phyloP scores from a whole-genome alignment of 2,329 filamentous ascomycete species.

The Claviceps maximensis region DNA sequence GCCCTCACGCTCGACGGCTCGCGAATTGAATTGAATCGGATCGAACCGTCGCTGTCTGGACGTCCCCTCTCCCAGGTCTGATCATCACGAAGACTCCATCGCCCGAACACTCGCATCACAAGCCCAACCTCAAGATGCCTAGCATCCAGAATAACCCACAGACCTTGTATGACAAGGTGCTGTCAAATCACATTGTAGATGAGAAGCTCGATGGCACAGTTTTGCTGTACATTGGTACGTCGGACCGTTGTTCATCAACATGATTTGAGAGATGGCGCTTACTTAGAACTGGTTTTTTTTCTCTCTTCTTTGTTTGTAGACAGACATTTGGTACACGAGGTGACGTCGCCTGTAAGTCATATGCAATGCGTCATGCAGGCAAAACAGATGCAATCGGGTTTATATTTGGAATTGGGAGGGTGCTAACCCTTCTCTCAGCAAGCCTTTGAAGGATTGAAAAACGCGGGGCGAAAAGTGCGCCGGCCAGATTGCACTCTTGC shows the following conservation, averaged over 20 bases:
- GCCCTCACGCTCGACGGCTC: background rate
- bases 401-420: background rate
- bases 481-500: conserved; percentile 93
- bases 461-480: conserved; percentile 76
- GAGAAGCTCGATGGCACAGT: conserved; percentile 89
- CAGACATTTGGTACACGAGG: conserved; percentile 93
- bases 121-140: conserved; percentile 44
- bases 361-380: background rate
- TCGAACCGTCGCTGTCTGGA: background rate
- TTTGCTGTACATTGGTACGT: conserved; percentile 80
- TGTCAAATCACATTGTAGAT: conserved; percentile 86
- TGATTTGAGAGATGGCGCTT: background rate
- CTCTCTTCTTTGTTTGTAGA: conserved; percentile 34
- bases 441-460: conserved; percentile 92
- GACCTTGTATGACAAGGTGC: conserved; percentile 96
- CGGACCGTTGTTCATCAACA: background rate
- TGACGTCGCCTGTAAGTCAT: conserved; percentile 73
- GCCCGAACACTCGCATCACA: too few relatives aligned
- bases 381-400: background rate
- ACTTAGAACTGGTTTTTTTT: background rate
- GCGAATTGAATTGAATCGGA: background rate
- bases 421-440: conserved; percentile 39
- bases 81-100: background rate
- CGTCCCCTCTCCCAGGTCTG: background rate
- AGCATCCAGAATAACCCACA: conserved; percentile 56